Conservation (phyloP, 768 basidiomycete genomes). For the Strobilomyces confusus region DNA sequence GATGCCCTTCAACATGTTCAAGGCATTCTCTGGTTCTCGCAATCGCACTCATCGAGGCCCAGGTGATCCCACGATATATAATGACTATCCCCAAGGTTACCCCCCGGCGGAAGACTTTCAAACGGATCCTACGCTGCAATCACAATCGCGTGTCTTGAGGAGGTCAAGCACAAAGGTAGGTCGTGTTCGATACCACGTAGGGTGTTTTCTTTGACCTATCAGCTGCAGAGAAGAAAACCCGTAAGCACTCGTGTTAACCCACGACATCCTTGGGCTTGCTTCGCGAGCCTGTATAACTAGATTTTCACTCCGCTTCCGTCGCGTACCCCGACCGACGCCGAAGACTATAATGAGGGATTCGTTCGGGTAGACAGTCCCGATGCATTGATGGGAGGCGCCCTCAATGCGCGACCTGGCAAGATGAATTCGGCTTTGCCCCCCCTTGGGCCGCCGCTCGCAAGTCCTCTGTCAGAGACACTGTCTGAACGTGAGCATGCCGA, state of each 20-base stretch:
- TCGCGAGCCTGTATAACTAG: constrained; percentile 14
- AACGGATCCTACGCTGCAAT: constrained; percentile 16
- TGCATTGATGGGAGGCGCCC: constrained; percentile 30
- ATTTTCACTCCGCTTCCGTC: constrained; percentile 33
- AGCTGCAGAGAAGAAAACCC: constrained; percentile 30
- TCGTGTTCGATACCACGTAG: background rate
- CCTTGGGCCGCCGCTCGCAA: constrained; percentile 18
- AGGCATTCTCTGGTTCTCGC: constrained; percentile 33
- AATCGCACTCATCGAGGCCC: constrained; percentile 24
- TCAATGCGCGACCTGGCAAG: constrained; percentile 31
- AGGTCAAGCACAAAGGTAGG: constrained; percentile 27
- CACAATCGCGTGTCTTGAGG: constrained; percentile 25
- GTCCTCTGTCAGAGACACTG: constrained; percentile 17
- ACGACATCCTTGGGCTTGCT: constrained; percentile 1
- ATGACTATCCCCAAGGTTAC: constrained; percentile 29
- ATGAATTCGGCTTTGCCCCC: constrained; percentile 19
- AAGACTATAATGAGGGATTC: constrained; percentile 31
- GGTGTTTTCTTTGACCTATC: constrained; percentile 11
- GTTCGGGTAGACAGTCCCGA: constrained; percentile 30
- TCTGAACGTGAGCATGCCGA: constrained; percentile 22
- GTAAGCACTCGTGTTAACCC: constrained; percentile 17
- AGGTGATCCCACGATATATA: constrained; percentile 21
- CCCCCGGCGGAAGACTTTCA: constrained; percentile 25
- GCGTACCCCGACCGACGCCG: constrained; percentile 30
- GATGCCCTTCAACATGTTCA: constrained; percentile 37